phyloP scores from a whole-genome alignment of 164 flowering plant species.

The Nymphaea thermarum region DNA sequence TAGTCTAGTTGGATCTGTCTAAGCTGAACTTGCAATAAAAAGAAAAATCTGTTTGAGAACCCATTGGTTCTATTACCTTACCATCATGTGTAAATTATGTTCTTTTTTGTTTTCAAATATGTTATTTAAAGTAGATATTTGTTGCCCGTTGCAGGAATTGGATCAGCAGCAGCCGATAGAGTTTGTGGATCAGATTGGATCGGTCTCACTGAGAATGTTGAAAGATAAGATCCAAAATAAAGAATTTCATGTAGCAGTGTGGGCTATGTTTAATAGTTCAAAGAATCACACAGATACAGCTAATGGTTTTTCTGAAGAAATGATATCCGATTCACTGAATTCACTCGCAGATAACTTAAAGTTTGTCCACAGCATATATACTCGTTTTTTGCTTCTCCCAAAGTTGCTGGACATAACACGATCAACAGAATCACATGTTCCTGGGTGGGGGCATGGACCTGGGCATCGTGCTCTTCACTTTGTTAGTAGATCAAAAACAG shows the following conservation, averaged over 20 bases:
- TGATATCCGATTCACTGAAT: constrained; percentile 28
- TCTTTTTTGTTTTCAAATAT: no score
- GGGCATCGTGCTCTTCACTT: constrained; percentile 65
- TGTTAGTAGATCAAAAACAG: constrained; percentile 28
- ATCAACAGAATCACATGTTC: constrained; percentile 34
- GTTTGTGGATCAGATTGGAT: constrained; percentile 41
- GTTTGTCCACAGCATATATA: constrained; percentile 57
- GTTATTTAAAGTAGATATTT: no score
- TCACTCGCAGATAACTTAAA: constrained; percentile 51
- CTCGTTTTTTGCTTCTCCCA: constrained; percentile 68
- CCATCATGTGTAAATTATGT: no score
- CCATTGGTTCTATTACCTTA: no score
- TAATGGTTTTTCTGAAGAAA: constrained; percentile 22
- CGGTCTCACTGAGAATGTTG: constrained; percentile 35
- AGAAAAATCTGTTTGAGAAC: no score
- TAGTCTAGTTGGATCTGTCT: no score
- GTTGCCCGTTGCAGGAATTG: constrained; percentile 45
- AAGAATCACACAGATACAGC: constrained; percentile 17
- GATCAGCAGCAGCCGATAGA: constrained; percentile 34
- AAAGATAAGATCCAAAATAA: constrained; percentile 43
- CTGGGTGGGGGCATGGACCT: constrained; percentile 45
- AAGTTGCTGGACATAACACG: constrained; percentile 60
- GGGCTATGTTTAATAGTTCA: constrained; percentile 34
- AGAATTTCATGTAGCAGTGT: constrained; percentile 64
- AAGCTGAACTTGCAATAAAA: no score